Percentiles rank a stretch among this genome's conserved stretches.
Conservation (phyloP, 345 rosid genomes). For the Citrus glauca region DNA sequence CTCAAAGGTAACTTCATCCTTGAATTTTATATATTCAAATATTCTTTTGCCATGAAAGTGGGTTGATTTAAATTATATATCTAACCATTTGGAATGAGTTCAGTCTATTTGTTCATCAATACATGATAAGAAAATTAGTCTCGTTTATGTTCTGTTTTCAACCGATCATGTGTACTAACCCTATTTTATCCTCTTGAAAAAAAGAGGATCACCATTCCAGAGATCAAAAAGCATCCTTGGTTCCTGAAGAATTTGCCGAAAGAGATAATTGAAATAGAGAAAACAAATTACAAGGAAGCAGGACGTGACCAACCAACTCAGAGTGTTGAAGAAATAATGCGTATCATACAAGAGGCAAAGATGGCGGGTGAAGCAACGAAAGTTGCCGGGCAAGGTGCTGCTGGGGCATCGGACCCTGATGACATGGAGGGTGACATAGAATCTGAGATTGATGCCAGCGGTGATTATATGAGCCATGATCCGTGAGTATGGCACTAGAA, state of each 20-base stretch:
- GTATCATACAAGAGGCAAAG: conserved; percentile 51
- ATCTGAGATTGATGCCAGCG: conserved; percentile 48
- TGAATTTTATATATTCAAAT: background rate
- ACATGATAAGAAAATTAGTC: background rate
- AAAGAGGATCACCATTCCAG: conserved; percentile 63
- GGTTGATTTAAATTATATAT: background rate
- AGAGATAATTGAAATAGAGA: conserved; percentile 55
- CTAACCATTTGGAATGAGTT: background rate
- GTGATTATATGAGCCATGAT: conserved; percentile 23
- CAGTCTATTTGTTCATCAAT: background rate
- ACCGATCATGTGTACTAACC: background rate
- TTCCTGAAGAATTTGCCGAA: conserved; percentile 56
- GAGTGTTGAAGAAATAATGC: conserved; percentile 38
- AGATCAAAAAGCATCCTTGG: conserved; percentile 69
- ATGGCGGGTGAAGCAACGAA: conserved; percentile 25
- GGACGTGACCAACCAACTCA: conserved; percentile 33
- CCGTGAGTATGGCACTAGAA: conserved; percentile 4
- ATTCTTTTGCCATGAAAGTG: background rate
- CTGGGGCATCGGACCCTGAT: conserved; percentile 31
- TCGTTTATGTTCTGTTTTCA: background rate
- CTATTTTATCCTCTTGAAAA: background rate
- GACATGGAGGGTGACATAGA: conserved; percentile 49
- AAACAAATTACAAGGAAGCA: conserved; percentile 29
- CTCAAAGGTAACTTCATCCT: conserved; percentile 37
- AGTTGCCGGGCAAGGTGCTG: conserved; percentile 21